Evolutionary conservation across 306 rosid genomes (phyloP).

Genomic region (Acacia melanoxylon): DNA sequence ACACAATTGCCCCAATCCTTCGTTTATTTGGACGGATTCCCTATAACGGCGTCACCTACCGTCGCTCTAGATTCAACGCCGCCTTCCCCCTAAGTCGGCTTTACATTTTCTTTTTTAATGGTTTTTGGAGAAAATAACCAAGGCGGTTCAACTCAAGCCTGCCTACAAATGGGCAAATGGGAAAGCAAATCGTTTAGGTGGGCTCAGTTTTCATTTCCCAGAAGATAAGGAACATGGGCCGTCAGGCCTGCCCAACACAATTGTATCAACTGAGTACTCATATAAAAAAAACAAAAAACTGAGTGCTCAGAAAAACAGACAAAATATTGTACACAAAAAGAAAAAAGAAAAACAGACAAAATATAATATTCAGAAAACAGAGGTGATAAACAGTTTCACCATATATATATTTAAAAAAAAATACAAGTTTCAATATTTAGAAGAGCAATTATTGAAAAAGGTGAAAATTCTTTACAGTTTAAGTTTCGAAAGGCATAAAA

Average conservation of each 20-base stretch:
- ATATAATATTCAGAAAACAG: too few species aligned
- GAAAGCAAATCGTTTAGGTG: neutral
- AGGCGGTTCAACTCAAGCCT: neutral
- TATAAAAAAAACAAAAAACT: too few species aligned
- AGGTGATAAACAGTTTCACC: too few species aligned
- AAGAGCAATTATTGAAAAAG: fast-evolving
- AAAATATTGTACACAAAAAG: too few species aligned
- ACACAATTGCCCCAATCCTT: neutral
- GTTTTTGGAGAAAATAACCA: neutral
- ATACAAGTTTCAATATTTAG: too few species aligned
- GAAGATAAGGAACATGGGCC: neutral
- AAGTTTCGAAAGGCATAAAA: too few species aligned
- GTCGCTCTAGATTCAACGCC: neutral
- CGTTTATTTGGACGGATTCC: neutral
- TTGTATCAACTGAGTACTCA: too few species aligned
- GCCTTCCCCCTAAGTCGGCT: neutral
- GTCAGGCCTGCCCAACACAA: neutral
- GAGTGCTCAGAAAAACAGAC: too few species aligned
- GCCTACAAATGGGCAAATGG: neutral
- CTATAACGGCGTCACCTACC: neutral
- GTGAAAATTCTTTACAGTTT: too few species aligned
- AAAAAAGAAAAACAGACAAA: too few species aligned
- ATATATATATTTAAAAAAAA: too few species aligned
- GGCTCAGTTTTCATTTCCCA: neutral
- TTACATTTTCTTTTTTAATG: neutral